Base-by-base conservation (phyloP, 345 rosid species). In the Physaria fendleri region DNA sequence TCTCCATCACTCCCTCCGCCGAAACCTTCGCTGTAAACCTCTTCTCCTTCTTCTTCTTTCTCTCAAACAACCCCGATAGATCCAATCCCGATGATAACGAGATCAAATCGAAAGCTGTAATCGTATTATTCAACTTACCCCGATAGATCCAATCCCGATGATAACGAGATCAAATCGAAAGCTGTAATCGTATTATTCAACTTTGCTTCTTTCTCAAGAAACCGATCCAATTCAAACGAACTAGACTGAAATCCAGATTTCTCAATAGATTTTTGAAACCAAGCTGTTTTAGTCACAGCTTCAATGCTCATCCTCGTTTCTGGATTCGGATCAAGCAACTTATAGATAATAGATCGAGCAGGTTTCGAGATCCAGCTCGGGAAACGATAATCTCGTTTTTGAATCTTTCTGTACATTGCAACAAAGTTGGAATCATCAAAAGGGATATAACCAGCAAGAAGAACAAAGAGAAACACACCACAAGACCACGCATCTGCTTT, bases 401-500 rank as follows among this genome's bases (percentile, higher is more conserved):
- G 74, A 23, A 80, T 78, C 58, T 74, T 85, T 68, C 59, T 81
- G 35, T 75, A 85, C 95, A 92, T 82, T 0, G 52, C 12, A 5
- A 75, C 56, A 18, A 85, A 51, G 60, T 84, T 88, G 12, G 67
- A 54, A 48, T 82, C 84, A 10, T 81, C 82, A 20, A 84, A 92
- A 20, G 98, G 98, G 47, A 82, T 8, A 16, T 23, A 46, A 8
- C 88, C 95, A 0, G 85, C 69, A 12, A 92, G 61, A 24, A 92
- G 32, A 41, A 81, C 76, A 35, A 67, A 88, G 14, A 88, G 74
- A 2, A 92, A 80, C 1, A 92, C 93, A 3, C 98, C 98, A 18
- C 98, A 92, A 5, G 98, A 88, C 98, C 98, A 91, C 1, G 90
- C 81, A 43, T 84, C 96, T 0, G 95, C 90, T 50, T 76, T 82